Percentiles rank a stretch among this genome's conserved stretches.
phyloP scores from a whole-genome alignment of 2,329 filamentous ascomycete species.

The Trichoderma sp. region DNA sequence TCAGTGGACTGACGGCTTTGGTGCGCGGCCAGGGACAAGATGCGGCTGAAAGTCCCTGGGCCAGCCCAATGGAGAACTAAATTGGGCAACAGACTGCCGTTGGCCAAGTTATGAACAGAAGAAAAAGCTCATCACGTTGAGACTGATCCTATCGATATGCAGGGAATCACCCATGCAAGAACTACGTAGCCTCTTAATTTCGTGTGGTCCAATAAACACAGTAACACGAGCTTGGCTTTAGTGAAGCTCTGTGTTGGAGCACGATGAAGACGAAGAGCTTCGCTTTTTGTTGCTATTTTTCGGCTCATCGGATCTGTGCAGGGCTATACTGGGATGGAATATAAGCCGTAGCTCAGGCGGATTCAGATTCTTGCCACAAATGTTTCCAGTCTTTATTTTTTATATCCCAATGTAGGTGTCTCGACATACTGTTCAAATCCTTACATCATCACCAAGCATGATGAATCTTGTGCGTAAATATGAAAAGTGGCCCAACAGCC shows the following conservation, averaged over 20 bases:
- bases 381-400: no score
- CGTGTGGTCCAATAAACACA: background rate
- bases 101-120: background rate
- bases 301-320: background rate
- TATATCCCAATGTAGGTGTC: no score
- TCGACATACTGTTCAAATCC: background rate
- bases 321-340: background rate
- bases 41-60: background rate
- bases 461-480: background rate
- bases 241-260: background rate
- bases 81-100: background rate
- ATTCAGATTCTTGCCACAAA: background rate
- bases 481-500: background rate
- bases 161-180: background rate
- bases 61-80: background rate
- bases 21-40: background rate
- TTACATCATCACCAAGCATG: background rate
- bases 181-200: background rate
- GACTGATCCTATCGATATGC: background rate
- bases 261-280: background rate
- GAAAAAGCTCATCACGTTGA: background rate
- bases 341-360: background rate
- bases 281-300: background rate
- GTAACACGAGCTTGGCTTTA: background rate
- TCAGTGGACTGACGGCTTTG: background rate